Conservation (phyloP, 2,329 filamentous ascomycete genomes). For the Coniella vitis region DNA sequence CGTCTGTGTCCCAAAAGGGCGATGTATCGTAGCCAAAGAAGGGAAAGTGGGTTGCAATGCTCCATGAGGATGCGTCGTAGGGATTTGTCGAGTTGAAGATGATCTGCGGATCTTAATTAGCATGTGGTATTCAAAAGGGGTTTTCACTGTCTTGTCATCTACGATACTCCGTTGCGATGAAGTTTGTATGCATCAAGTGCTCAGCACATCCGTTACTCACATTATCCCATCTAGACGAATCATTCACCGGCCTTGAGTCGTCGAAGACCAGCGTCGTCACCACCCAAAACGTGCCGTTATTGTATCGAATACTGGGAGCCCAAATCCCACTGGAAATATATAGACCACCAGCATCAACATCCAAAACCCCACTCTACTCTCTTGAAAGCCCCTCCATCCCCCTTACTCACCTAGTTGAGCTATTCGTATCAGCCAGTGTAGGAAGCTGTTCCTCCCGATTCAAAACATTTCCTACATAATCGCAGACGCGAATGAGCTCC, state of each 20-base stretch:
- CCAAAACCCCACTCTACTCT: background rate
- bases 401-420: constrained; percentile 23
- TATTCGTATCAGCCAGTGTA: constrained; percentile 24
- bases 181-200: no score
- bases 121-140: no score
- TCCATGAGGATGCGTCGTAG: constrained; percentile 37
- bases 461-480: constrained; percentile 26
- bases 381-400: no score
- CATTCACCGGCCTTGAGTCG: constrained; percentile 26
- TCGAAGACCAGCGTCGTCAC: constrained; percentile 28
- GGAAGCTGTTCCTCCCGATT: constrained; percentile 30
- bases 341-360: no score
- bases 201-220: no score
- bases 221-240: constrained; percentile 32
- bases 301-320: constrained; percentile 26
- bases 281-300: constrained; percentile 25
- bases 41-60: constrained; percentile 39
- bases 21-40: constrained; percentile 47
- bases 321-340: constrained; percentile 24
- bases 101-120: constrained; percentile 21
- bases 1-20: constrained; percentile 50
- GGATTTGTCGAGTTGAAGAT: constrained; percentile 39
- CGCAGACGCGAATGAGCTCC: background rate
- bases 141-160: no score
- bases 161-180: no score